Percentiles rank a stretch among this genome's conserved stretches.
These are phyloP conservation scores for Fusarium denticulatum DNA, from an alignment of 2,329 filamentous ascomycete genomes.

Conservation along the genomic window DNA sequence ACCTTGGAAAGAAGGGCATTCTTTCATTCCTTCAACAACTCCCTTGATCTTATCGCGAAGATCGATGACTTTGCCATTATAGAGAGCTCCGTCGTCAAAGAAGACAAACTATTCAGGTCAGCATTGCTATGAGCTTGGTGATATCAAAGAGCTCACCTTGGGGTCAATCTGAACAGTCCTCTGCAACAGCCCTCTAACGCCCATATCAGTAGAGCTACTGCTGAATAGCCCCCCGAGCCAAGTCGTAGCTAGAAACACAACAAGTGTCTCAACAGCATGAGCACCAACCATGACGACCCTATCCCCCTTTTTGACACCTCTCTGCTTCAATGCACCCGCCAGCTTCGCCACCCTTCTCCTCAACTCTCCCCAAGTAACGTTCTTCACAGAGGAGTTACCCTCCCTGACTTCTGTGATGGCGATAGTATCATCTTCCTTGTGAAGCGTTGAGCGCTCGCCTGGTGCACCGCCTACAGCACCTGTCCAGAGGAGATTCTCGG, in stretches of 20 bases:
- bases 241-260: slow-evolving; percentile 74
- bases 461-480: slow-evolving; percentile 52
- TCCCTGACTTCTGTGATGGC: slow-evolving; percentile 79
- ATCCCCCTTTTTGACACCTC: slow-evolving; percentile 76
- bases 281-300: slow-evolving; percentile 79
- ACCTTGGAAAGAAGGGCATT: slow-evolving; percentile 68
- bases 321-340: slow-evolving; percentile 71
- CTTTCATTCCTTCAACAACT: slow-evolving; percentile 72
- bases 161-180: slow-evolving; percentile 79
- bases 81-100: slow-evolving; percentile 81
- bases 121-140: neutral
- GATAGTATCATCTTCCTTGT: slow-evolving; percentile 77
- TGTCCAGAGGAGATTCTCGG: slow-evolving; percentile 81
- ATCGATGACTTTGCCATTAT: slow-evolving; percentile 81
- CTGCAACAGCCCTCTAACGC: slow-evolving; percentile 79
- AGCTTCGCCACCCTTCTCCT: slow-evolving; percentile 67
- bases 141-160: slow-evolving; percentile 54
- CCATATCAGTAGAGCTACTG: slow-evolving; percentile 84
- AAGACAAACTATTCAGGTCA: slow-evolving; percentile 69
- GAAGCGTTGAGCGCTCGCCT: slow-evolving; percentile 58
- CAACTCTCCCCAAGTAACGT: slow-evolving; percentile 75
- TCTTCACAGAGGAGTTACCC: slow-evolving; percentile 63
- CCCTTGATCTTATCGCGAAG: slow-evolving; percentile 78
- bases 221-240: slow-evolving; percentile 81
- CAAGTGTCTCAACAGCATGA: slow-evolving; percentile 78